Conservation (phyloP, 163 green algal species). For the Scenedesmus sp. region DNA sequence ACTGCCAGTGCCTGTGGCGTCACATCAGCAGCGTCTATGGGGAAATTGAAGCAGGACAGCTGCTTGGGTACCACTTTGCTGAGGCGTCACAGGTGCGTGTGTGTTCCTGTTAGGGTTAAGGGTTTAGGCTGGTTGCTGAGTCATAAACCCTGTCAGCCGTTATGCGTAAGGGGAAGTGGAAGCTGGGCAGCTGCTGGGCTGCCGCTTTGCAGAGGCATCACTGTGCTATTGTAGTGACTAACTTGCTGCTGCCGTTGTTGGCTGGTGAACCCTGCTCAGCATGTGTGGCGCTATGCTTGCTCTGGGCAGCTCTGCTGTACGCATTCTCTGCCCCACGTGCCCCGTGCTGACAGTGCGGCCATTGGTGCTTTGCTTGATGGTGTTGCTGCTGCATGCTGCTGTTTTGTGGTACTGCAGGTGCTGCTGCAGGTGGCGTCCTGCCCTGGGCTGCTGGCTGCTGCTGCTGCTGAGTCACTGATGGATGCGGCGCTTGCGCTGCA, state of each 20-base stretch:
- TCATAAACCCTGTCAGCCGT: background rate
- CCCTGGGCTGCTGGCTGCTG: background rate
- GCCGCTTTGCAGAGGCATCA: no score
- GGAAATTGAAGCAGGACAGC: constrained; percentile 18
- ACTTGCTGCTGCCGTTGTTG: no score
- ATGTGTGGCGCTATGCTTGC: background rate
- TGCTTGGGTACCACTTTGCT: constrained; percentile 42
- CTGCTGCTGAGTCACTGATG: background rate
- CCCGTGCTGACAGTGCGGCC: background rate
- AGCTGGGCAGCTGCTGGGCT: no score
- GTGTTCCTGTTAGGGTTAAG: background rate
- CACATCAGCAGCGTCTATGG: constrained; percentile 12
- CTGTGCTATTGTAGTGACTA: no score
- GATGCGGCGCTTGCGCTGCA: constrained; percentile 20
- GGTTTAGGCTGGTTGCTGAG: background rate
- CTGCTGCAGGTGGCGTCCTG: constrained; percentile 22
- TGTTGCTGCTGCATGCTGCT: background rate
- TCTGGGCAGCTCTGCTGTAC: background rate
- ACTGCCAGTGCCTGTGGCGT: constrained; percentile 5
- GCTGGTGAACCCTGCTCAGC: background rate
- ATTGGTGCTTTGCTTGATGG: background rate
- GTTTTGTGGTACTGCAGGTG: constrained; percentile 21
- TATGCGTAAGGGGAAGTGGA: no score
- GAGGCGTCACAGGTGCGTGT: constrained; percentile 28
- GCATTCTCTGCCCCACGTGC: background rate